These are phyloP conservation scores for Tricholoma matsutake DNA, from an alignment of 768 basidiomycete genomes.

Conservation along the genomic window DNA sequence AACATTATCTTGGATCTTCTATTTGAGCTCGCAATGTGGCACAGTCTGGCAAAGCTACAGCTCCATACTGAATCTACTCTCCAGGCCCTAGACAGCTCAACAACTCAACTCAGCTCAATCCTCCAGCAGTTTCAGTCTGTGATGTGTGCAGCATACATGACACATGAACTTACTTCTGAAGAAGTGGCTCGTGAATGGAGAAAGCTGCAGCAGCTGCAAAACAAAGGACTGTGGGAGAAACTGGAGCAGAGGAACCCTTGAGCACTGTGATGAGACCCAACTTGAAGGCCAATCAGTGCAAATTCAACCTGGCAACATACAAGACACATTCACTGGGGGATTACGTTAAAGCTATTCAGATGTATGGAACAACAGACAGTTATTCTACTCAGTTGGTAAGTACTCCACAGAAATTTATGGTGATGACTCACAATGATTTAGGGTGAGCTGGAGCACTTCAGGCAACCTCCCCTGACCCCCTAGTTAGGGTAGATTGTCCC, in stretches of 20 bases:
- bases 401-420: too few species aligned
- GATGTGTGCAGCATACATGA: conserved; percentile 5
- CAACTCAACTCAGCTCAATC: not conserved
- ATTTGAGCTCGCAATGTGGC: conserved; percentile 5
- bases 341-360: conserved; percentile 21
- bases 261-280: too few species aligned
- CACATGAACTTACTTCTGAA: conserved; percentile 10
- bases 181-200: conserved; percentile 5
- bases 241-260: too few species aligned
- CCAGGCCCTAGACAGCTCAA: not conserved
- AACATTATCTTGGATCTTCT: not conserved
- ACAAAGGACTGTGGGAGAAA: too few species aligned
- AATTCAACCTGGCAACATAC: conserved; percentile 27
- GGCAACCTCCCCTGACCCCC: too few species aligned
- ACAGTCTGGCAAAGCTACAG: conserved; percentile 4
- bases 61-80: conserved; percentile 8
- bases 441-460: too few species aligned
- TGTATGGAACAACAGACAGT: too few species aligned
- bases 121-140: not conserved
- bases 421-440: too few species aligned
- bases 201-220: conserved; percentile 1
- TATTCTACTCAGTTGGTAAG: too few species aligned
- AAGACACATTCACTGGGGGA: conserved; percentile 35
- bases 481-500: too few species aligned
- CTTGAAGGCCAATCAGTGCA: too few species aligned